These are phyloP conservation scores for Medicago arabica DNA, from an alignment of 306 rosid genomes.

Conservation along the genomic window DNA sequence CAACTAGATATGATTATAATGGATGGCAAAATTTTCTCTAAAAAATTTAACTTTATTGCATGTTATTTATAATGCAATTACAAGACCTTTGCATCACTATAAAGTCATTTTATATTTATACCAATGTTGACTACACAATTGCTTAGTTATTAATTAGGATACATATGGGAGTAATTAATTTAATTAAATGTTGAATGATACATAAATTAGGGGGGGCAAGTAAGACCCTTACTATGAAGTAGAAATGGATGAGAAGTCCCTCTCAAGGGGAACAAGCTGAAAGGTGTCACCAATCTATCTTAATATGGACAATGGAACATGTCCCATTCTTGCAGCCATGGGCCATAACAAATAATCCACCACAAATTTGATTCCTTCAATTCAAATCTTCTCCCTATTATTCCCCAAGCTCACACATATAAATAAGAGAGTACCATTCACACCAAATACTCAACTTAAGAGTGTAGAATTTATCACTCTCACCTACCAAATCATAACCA, in stretches of 20 bases:
- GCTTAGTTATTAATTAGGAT: too few species aligned
- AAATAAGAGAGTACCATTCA: slow-evolving; percentile 10
- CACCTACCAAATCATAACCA: background rate
- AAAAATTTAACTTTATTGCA: too few species aligned
- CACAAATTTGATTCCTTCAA: slow-evolving; percentile 54
- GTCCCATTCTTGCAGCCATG: slow-evolving; percentile 41
- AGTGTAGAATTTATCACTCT: background rate
- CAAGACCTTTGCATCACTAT: too few species aligned
- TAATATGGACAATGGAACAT: slow-evolving; percentile 45
- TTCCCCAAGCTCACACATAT: background rate
- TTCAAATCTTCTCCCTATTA: slow-evolving; percentile 44
- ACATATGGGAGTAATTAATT: too few species aligned
- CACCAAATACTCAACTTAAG: background rate
- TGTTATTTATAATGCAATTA: too few species aligned
- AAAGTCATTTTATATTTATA: too few species aligned
- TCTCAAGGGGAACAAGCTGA: slow-evolving; percentile 54
- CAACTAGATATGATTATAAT: too few species aligned
- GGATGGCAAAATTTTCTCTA: too few species aligned
- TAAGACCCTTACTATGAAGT: slow-evolving; percentile 30
- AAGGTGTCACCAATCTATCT: slow-evolving; percentile 47
- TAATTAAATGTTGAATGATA: background rate
- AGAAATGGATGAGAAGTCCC: slow-evolving; percentile 55
- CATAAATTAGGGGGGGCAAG: slow-evolving; percentile 34
- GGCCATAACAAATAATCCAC: slow-evolving; percentile 54
- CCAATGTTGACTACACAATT: too few species aligned